Evolutionary conservation across 441 rosid species (phyloP).

Genomic region (Breynia disticha): DNA sequence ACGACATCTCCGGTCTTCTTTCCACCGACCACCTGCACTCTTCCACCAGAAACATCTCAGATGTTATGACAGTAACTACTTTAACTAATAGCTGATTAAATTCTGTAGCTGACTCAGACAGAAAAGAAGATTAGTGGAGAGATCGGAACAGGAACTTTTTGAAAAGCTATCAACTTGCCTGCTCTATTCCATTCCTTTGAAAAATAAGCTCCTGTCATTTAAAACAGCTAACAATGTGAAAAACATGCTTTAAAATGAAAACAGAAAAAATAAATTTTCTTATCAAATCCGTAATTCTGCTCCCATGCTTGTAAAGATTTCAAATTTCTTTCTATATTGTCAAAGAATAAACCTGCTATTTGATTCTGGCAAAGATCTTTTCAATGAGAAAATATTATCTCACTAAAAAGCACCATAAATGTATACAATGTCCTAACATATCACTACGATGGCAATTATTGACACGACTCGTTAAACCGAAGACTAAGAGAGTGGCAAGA

Average conservation of each 20-base stretch:
- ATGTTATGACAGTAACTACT: conserved; percentile 1
- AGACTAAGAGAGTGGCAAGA: neutral
- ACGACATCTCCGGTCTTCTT: conserved; percentile 55
- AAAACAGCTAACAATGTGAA: conserved; percentile 19
- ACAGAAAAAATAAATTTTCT: neutral
- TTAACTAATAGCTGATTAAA: too few relatives aligned
- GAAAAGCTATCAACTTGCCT: conserved; percentile 33
- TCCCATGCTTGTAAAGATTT: neutral
- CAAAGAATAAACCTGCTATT: neutral
- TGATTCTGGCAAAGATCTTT: too few relatives aligned
- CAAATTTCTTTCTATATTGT: neutral
- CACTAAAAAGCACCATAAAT: too few relatives aligned
- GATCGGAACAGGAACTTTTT: conserved; percentile 1
- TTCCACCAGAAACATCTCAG: neutral
- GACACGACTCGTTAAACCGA: too few relatives aligned
- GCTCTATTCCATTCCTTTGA: conserved; percentile 46
- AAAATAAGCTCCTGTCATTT: conserved; percentile 50
- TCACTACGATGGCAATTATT: too few relatives aligned
- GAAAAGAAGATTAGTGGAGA: conserved; percentile 3
- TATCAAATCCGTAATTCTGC: neutral
- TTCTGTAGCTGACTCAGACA: neutral
- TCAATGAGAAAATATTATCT: too few relatives aligned
- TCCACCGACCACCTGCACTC: conserved; percentile 55
- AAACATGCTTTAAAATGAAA: neutral
- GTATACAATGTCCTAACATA: too few relatives aligned